phyloP scores from a whole-genome alignment of 768 basidiomycete genomes.

The Termitomyces sp. region DNA sequence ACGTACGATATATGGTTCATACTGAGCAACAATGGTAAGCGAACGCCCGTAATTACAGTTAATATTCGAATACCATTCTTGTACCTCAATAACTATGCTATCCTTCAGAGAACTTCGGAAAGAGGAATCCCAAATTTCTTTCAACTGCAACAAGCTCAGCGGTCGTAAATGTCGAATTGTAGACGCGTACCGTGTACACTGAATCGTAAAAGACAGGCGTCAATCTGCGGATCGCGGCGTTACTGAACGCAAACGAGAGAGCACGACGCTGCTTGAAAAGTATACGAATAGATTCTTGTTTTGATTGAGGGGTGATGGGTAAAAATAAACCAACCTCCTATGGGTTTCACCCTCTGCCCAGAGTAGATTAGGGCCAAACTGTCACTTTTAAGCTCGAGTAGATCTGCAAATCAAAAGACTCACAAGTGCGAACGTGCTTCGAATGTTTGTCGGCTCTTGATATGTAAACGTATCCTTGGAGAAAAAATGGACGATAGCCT shows the following conservation, averaged over 20 bases:
- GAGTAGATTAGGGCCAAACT: slow-evolving; percentile 31
- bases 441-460: slow-evolving; percentile 17
- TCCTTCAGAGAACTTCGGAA: slow-evolving; percentile 15
- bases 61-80: slow-evolving; percentile 27
- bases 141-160: slow-evolving; percentile 17
- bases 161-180: background rate
- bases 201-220: slow-evolving; percentile 27
- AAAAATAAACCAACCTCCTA: slow-evolving; percentile 20
- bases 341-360: slow-evolving; percentile 38
- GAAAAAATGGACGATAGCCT: slow-evolving; percentile 18
- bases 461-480: slow-evolving; percentile 22
- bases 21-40: slow-evolving; percentile 6
- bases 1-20: slow-evolving; percentile 39
- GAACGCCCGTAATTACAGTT: no score
- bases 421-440: slow-evolving; percentile 15
- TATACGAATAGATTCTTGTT: background rate
- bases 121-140: slow-evolving; percentile 16
- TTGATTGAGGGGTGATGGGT: background rate
- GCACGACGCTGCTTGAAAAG: slow-evolving; percentile 30
- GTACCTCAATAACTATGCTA: slow-evolving; percentile 31
- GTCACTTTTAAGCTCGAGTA: background rate
- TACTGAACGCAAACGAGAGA: slow-evolving; percentile 34
- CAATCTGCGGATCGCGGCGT: slow-evolving; percentile 28
- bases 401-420: background rate
- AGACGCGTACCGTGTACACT: background rate